Percentiles rank a stretch among this genome's conserved stretches.
Evolutionary conservation across 1,139 yeast genomes (phyloP).

Genomic region (Lodderomyces oxycetoniae): DNA sequence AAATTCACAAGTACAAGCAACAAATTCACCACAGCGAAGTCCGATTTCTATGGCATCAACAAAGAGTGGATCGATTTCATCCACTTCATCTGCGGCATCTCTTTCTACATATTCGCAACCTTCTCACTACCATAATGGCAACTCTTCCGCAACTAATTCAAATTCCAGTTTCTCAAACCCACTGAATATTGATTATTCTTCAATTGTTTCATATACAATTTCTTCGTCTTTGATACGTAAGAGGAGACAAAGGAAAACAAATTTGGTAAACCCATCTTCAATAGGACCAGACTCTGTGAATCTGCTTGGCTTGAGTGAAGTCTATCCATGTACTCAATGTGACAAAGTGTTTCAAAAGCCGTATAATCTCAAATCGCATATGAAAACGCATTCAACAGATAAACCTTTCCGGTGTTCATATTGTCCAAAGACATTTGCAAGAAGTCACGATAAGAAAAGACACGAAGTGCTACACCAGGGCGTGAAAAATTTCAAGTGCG

Average conservation of each 20-base stretch:
- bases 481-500: constrained; percentile 51
- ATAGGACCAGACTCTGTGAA: background rate
- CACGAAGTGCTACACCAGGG: constrained; percentile 55
- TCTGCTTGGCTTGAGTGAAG: constrained; percentile 9
- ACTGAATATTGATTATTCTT: constrained; percentile 30
- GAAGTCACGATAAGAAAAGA: constrained; percentile 54
- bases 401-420: constrained; percentile 48
- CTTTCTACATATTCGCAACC: no score
- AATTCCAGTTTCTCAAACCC: no score
- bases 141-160: no score
- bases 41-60: no score
- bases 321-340: constrained; percentile 44
- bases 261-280: background rate
- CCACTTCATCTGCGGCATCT: no score
- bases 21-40: no score
- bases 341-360: constrained; percentile 50
- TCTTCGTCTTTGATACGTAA: constrained; percentile 35
- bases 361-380: constrained; percentile 52
- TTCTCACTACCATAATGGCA: no score
- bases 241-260: constrained; percentile 19
- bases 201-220: constrained; percentile 34
- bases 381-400: constrained; percentile 53
- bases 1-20: no score
- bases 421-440: constrained; percentile 50
- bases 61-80: no score